Conservation (phyloP, 2,329 filamentous ascomycete species). For the Sporothrix globosa region DNA sequence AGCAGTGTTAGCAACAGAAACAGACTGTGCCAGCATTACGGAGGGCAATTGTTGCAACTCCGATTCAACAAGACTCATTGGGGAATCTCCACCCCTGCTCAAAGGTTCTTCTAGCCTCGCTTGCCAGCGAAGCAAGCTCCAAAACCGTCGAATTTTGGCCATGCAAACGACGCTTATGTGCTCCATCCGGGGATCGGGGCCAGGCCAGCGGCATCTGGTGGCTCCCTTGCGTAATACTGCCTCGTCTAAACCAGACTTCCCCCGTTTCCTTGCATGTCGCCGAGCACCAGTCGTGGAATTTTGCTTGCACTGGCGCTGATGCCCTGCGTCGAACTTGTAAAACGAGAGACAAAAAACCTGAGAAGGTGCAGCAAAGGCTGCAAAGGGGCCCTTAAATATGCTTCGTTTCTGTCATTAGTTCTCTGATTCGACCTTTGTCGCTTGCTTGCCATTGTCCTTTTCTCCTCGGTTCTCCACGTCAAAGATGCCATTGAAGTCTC, state of each 20-base stretch:
- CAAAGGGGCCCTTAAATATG: neutral
- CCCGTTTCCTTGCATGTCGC: slow-evolving; percentile 22
- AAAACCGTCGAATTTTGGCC: slow-evolving; percentile 18
- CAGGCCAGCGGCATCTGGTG: slow-evolving; percentile 1
- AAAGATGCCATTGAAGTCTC: slow-evolving; percentile 2
- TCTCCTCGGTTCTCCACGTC: slow-evolving; percentile 18
- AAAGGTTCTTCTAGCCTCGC: slow-evolving; percentile 22
- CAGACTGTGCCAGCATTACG: slow-evolving; percentile 10
- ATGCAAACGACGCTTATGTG: slow-evolving; percentile 15
- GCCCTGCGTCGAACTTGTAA: slow-evolving; percentile 6
- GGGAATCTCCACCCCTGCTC: neutral
- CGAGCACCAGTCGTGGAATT: slow-evolving; percentile 11
- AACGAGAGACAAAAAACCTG: neutral
- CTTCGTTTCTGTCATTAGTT: neutral
- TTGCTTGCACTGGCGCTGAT: slow-evolving; percentile 23
- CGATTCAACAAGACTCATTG: neutral
- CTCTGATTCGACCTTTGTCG: neutral
- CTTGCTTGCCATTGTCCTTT: slow-evolving; percentile 7
- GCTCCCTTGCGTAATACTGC: slow-evolving; percentile 24
- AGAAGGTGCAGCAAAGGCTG: slow-evolving; percentile 3
- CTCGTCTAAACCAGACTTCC: neutral
- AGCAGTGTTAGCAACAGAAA: neutral
- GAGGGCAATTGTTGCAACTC: neutral
- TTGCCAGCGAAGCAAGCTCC: slow-evolving; percentile 30
- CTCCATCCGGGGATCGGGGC: slow-evolving; percentile 17